A percentile compares a stretch with the other conserved stretches of the same genome.
Conservation (phyloP, 148 eudicot species). For the Chenopodium formosanum region DNA sequence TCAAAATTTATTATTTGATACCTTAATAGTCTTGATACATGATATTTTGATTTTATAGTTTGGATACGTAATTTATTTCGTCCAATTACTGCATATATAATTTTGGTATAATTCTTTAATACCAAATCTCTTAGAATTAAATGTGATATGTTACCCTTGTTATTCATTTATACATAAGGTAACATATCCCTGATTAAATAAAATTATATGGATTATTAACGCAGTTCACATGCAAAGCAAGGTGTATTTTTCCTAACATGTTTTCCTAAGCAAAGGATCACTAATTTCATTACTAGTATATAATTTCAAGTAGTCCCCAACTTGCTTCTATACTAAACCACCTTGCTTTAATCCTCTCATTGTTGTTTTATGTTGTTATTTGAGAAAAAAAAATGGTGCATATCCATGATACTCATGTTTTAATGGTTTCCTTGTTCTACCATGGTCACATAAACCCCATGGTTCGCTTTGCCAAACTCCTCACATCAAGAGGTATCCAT, state of each 20-base stretch:
- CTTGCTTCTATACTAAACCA: neutral
- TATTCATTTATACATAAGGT: neutral
- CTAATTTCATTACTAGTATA: neutral
- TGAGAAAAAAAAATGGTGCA: conserved; percentile 8
- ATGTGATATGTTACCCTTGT: neutral
- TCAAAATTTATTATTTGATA: too few relatives aligned
- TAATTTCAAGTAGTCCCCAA: neutral
- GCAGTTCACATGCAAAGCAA: neutral
- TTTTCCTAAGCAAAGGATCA: too few relatives aligned
- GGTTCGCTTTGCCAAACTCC: conserved; percentile 38
- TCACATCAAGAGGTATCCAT: conserved; percentile 31
- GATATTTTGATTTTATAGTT: too few relatives aligned
- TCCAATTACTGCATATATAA: too few relatives aligned
- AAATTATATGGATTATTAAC: neutral
- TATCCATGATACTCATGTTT: conserved; percentile 26
- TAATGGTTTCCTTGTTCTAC: conserved; percentile 44
- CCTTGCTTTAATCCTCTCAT: neutral
- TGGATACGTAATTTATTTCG: too few relatives aligned
- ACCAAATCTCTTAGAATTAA: neutral
- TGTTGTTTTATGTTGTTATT: too few relatives aligned
- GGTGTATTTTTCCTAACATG: neutral
- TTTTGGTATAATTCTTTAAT: too few relatives aligned
- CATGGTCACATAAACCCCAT: conserved; percentile 51
- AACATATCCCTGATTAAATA: neutral
- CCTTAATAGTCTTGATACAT: too few relatives aligned